Base-by-base conservation (phyloP, 441 rosid genomes). In the Erodium moschatum region DNA sequence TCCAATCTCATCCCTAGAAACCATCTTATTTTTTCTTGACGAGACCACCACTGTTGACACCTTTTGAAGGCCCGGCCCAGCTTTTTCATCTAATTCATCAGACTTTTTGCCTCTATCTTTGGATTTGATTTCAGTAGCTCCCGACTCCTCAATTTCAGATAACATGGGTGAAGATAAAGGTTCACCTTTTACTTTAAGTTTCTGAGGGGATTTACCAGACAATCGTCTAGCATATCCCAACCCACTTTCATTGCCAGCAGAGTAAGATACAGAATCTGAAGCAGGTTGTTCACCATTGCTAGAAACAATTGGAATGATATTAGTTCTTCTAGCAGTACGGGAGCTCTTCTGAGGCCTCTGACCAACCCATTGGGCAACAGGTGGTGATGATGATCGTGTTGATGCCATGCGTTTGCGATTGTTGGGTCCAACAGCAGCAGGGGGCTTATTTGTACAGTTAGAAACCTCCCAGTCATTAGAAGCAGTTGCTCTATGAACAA, bases 141-240 rank as follows among this genome's bases (percentile, higher is more conserved):
- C 96, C 35, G 86, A 79, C 65, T 95, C 98, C 79, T 95, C 99
- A 80, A 96, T 87, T 85, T 94, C 99, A 65, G 97, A 90, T 79
- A 90, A 81, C 46, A 84, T 83, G 63, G 93, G 77, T n/a, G 91
- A 79, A 70, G 97, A 84, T 75, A 85, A 76, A 64, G 85, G 80
- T 18, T 92, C 99, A 71, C 81, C 79, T 87, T 85, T 92, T 31
- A 84, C 65, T 79, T 85, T 89, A 70, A 86, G 79, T 74, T 82
- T 89, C 69, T 80, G 96, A 75, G 97, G 92, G 77, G 96, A 87
- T 78, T 75, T 89, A 72, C 81, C 83, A 21, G 83, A 77, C 68
- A 89, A 76, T 66, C 85, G 91, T 80, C 89, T 86, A 24, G 84
- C 79, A 79, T 79, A 82, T 77, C 96, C 99, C 72, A 77, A 69